These are phyloP conservation scores for Phaeosphaeriaceae sp. DNA, from an alignment of 2,329 filamentous ascomycete genomes.

Conservation along the genomic window DNA sequence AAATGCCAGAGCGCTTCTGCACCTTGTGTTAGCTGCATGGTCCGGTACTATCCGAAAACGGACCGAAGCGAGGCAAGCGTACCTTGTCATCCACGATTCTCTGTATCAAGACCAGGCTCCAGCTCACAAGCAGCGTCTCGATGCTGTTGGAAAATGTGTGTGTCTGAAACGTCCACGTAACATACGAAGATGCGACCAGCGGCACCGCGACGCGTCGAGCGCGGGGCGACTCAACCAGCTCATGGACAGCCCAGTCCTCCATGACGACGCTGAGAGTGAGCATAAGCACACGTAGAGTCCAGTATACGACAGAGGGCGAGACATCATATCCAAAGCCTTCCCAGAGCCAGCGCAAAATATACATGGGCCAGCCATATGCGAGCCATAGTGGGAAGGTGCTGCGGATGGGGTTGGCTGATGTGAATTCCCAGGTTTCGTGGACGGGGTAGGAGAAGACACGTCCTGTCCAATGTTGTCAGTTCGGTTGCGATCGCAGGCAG, in stretches of 20 bases:
- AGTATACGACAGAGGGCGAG: constrained; percentile 86
- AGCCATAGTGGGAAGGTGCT: constrained; percentile 98
- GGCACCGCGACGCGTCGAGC: constrained; percentile 75
- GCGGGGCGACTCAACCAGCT: constrained; percentile 79
- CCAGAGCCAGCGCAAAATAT: constrained; percentile 90
- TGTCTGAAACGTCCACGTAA: constrained; percentile 98
- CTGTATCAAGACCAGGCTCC: constrained; percentile 90
- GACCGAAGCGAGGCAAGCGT: constrained; percentile 44
- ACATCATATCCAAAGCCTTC: constrained; percentile 82
- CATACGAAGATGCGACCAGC: constrained; percentile 92
- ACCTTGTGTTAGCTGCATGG: constrained; percentile 41
- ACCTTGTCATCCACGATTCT: constrained; percentile 83
- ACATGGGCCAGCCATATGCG: constrained; percentile 92
- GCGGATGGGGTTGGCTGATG: constrained; percentile 82
- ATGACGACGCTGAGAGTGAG: constrained; percentile 94
- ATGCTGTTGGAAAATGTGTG: constrained; percentile 98
- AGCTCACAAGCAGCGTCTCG: constrained; percentile 89
- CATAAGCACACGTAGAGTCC: constrained; percentile 87
- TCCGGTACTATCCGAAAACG: constrained; percentile 23
- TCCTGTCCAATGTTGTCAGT: constrained; percentile 60
- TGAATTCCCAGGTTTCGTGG: constrained; percentile 95
- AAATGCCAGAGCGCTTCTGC: constrained; percentile 75
- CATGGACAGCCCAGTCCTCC: constrained; percentile 96
- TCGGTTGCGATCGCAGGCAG: constrained; percentile 14
- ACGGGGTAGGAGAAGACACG: constrained; percentile 92